These are phyloP conservation scores for Cutaneotrichosporon arboriforme DNA, from an alignment of 1,284 basidiomycete species.

Conservation along the genomic window DNA sequence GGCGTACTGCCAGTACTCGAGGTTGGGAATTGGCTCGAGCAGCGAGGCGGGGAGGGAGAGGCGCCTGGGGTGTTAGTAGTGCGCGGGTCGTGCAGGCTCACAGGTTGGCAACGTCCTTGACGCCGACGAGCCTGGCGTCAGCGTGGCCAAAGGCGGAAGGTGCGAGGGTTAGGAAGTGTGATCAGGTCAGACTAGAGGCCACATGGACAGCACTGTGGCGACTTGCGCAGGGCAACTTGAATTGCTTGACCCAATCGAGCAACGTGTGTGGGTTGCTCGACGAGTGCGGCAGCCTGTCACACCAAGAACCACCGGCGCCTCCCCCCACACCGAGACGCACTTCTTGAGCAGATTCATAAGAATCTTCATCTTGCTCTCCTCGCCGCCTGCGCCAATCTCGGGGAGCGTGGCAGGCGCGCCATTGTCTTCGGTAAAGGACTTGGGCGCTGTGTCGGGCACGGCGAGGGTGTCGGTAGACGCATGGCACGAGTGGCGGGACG, in stretches of 20 bases:
- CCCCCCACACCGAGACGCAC: conserved; percentile 51
- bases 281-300: too few species aligned
- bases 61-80: conserved; percentile 2
- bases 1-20: conserved; percentile 93
- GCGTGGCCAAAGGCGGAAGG: neutral
- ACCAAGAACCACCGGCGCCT: too few species aligned
- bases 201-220: too few species aligned
- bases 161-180: too few species aligned
- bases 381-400: conserved; percentile 66
- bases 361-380: conserved; percentile 86
- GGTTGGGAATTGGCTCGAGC: conserved; percentile 84
- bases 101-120: conserved; percentile 88
- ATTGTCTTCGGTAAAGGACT: conserved; percentile 42
- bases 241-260: too few species aligned
- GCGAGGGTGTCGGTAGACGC: neutral
- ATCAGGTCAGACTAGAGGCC: too few species aligned
- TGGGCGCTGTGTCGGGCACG: conserved; percentile 18
- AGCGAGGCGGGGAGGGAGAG: conserved; percentile 82
- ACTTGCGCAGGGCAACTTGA: too few species aligned
- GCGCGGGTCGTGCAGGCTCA: conserved; percentile 46
- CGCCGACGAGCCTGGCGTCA: conserved; percentile 50
- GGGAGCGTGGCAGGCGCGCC: conserved; percentile 59
- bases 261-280: too few species aligned
- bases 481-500: neutral
- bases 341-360: conserved; percentile 80